Base-by-base conservation (phyloP, 2,329 filamentous ascomycete genomes). In the Tolypocladium tundrense region DNA sequence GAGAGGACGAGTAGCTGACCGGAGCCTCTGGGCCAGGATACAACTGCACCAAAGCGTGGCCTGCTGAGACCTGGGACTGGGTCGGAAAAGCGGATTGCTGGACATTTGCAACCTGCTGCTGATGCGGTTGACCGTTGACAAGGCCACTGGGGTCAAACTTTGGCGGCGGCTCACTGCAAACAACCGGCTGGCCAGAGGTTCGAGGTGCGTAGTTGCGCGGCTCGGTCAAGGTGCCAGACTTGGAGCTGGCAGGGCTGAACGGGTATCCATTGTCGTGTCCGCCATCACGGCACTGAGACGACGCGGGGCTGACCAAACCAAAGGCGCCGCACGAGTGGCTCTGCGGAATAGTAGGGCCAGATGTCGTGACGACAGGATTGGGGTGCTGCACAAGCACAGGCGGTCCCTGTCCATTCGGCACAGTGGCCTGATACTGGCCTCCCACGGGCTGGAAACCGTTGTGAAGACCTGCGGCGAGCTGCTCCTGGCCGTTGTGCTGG, bases 171-270 rank as follows among this genome's bases (percentile, higher is more conserved):
- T 67, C 63, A 35, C 60, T 62, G 5, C 61, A 59, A 40, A 62
- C 24, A 14, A 62, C 58, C 8, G 66, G 60, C n/a, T 64, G 63
- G 0, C 65, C 67, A 35, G 66, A 60, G 8, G 69, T 68, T 6
- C 71, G 69, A 4, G 75, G 74, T 1, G 73, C 72, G 59, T 75
- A 75, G 64, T 72, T 75, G 57, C 73, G 72, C 2, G 75, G 75
- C 64, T 77, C 75, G 0, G 73, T 75, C 54, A 71, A 65, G 41
- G 62, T 63, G 4, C 65, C 60, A 11, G 58, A 58, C 13, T 43
- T 50, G 14, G 40, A 43, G 35, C 58, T 41, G 2, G 58, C 59
- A 3, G 63, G 61, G 43, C 61, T 62, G 41, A 58, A 58, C 13
- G 58, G 58, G 13, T 52, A 33, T 0, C 39, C 56, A 27, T 48